Evolutionary conservation across 371 early-diverging fungal species (phyloP), one percentile per base, ranked within the genome.

Genomic region (Parasitella parasitica): DNA sequence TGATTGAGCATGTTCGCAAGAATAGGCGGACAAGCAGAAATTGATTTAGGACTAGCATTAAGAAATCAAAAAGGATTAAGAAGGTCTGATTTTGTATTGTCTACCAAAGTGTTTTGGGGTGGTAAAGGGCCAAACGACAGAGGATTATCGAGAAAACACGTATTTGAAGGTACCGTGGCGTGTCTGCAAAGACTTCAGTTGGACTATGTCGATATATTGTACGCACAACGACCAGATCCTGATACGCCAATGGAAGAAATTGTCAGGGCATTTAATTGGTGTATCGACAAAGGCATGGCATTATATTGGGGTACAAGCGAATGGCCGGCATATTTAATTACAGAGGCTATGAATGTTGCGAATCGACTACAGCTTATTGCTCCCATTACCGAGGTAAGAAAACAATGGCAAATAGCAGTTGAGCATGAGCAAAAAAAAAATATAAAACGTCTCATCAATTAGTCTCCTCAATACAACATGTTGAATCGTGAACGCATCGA

Each of bases 391-490:
- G 82, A 82, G 72, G 78, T 76, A 70, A 57, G n/a, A 37, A 26
- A 58, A 18, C 11, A 8, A 3, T 6, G 18, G 20, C 13, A n/a
- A 34, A 41, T 22, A 3, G 15, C 13, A 28, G n/a, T n/a, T 15
- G 6, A 38, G 16, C 20, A 5, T 20, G 11, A 18, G 11, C 6
- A 36, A 36, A 8, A 36, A 36, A 36, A 36, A 32, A 13, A 39
- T 8, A 18, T 51, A 36, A 87, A 88, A 3, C n/a, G 38, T 71
- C 83, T 30, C n/a, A n/a, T n/a, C n/a, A n/a, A 86, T 3, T 86
- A 92, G 79, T 91, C 92, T 67, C 88, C 91, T 11, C 93, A 94
- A 73, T 94, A 94, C 76, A 91, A 92, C 71, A 87, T 93, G 91
- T 77, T 93, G 57, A 86, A 91, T 65, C 88, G 94, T 7, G 93